These are phyloP conservation scores for Annulohypoxylon bovei DNA, from an alignment of 495 filamentous ascomycete species.

Conservation along the genomic window DNA sequence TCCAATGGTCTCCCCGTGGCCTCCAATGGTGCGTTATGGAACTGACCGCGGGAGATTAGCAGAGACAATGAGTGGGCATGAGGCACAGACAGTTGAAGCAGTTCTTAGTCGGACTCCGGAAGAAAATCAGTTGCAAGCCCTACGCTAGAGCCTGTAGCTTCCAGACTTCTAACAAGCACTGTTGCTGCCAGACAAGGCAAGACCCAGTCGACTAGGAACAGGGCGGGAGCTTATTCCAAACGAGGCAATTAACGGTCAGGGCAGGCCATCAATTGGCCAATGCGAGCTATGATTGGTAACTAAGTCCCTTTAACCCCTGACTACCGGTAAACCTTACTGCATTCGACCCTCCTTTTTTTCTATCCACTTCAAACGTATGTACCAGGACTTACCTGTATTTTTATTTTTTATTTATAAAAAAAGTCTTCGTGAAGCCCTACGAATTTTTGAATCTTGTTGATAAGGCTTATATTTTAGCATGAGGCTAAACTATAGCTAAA, in stretches of 20 bases:
- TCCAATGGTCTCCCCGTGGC: slow-evolving; percentile 24
- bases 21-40: slow-evolving; percentile 11
- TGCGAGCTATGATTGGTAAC: slow-evolving; percentile 25
- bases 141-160: neutral
- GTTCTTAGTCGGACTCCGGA: slow-evolving; percentile 29
- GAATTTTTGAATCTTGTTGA: slow-evolving; percentile 13
- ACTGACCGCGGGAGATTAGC: slow-evolving; percentile 44
- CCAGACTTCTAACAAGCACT: neutral
- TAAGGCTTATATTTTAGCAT: neutral
- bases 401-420: too few species aligned
- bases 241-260: slow-evolving; percentile 23
- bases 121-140: slow-evolving; percentile 35
- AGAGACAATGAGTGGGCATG: slow-evolving; percentile 34
- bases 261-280: slow-evolving; percentile 22
- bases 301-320: slow-evolving; percentile 29
- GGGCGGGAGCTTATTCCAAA: slow-evolving; percentile 34
- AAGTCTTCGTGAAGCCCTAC: neutral
- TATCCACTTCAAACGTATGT: slow-evolving; percentile 11
- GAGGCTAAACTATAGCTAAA: slow-evolving; percentile 17
- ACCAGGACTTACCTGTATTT: neutral
- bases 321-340: slow-evolving; percentile 30
- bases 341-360: slow-evolving; percentile 13
- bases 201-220: slow-evolving; percentile 32
- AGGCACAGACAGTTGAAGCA: slow-evolving; percentile 28
- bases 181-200: slow-evolving; percentile 13